Percentiles rank a stretch among this genome's conserved stretches.
Evolutionary conservation across 441 rosid species (phyloP).

Genomic region (Syzygium syzygioides): DNA sequence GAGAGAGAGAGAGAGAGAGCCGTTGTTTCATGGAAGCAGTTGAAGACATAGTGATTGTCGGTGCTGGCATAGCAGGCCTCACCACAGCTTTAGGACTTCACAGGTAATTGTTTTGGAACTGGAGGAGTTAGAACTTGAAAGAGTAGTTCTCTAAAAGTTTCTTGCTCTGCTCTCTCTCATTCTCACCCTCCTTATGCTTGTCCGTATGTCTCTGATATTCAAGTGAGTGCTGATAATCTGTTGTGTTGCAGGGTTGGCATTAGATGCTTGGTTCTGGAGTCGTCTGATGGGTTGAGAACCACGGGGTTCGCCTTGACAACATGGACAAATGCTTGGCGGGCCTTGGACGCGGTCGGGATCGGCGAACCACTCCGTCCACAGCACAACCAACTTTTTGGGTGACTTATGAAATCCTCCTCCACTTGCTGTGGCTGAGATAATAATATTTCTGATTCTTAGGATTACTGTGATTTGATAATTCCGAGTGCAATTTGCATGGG

Average conservation of each 20-base stretch:
- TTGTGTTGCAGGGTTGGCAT: slow-evolving; percentile 46
- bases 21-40: slow-evolving; percentile 15
- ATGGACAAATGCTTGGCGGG: slow-evolving; percentile 75
- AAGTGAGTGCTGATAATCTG: neutral
- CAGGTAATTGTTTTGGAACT: slow-evolving; percentile 19
- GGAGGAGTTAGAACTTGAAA: neutral
- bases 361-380: slow-evolving; percentile 38
- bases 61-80: slow-evolving; percentile 81
- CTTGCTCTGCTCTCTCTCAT: neutral
- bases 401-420: neutral
- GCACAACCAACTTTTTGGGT: slow-evolving; percentile 40
- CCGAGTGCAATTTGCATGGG: neutral
- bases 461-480: neutral
- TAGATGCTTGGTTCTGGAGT: slow-evolving; percentile 57
- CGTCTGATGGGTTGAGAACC: slow-evolving; percentile 45
- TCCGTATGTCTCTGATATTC: neutral
- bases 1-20: neutral
- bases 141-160: neutral
- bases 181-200: neutral
- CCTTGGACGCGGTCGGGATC: slow-evolving; percentile 58
- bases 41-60: slow-evolving; percentile 49
- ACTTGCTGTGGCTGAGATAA: neutral
- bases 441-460: neutral
- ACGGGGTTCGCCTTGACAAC: slow-evolving; percentile 49
- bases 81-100: slow-evolving; percentile 71